Evolutionary conservation across 805 yeast genomes (phyloP), one percentile per base, ranked within the genome.

Genomic region (Wickerhamomyces strasburgensis): DNA sequence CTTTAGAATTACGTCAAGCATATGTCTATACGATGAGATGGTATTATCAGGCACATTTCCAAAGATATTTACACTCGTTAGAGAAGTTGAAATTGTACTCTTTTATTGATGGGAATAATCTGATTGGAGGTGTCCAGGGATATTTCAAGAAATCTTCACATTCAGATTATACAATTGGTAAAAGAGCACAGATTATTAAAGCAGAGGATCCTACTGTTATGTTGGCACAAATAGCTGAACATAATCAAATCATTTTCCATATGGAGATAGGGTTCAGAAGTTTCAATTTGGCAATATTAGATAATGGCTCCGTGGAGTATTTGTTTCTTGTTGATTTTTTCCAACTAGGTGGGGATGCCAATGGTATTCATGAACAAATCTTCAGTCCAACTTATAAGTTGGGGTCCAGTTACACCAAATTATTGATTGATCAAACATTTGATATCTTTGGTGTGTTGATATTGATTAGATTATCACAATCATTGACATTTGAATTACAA

Each of bases 1-100:
- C 95, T 0, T 56, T 64, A 13, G 93, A 86, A 52, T 68, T 93
- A 27, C 71, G 78, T 37, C 73, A 73, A 49, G 98, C 97, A 0
- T 93, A 93, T 57, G 64, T 80, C 14, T 79, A 78, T 51, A 90
- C 98, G 3, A 89, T 93, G 85, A 68, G 75, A 51, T 93, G 98
- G 98, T 93, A 90, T 62, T 93, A 93, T 57, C 68, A 72, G 40
- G 73, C 82, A 39, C 75, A 84, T 48, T 90, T 89, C 53, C 78
- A 80, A 14, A 75, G 88, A 44, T 89, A 88, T 60, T 59, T 80
- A 27, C 75, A 80, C 43, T 78, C 94, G 1, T 60, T 89, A 34
- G 84, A 84, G 42, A 77, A 76, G 46, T 58, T 87, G 40, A 74
- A 71, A 29, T 46, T 80, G 14, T 67, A 70, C 35, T 61, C 61